Evolutionary conservation across 1,284 basidiomycete genomes (phyloP).

Genomic region (Taiwanofungus camphoratus): DNA sequence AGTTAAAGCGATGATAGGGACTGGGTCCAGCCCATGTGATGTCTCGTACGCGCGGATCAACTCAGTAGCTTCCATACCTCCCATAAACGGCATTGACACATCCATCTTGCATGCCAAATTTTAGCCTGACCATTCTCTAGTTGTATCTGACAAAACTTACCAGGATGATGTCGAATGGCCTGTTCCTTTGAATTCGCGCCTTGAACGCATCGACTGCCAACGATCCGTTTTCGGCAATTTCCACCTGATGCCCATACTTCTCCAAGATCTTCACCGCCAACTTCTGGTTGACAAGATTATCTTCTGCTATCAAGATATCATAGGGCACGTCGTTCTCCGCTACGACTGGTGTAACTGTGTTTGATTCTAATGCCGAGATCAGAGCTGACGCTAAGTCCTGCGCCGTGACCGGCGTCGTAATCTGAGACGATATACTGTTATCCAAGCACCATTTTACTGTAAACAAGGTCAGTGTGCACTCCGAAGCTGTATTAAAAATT

Average conservation of each 20-base stretch:
- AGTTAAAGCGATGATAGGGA: slow-evolving; percentile 94
- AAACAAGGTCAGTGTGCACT: slow-evolving; percentile 6
- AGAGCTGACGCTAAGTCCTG: slow-evolving; percentile 92
- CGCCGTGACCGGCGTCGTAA: slow-evolving; percentile 85
- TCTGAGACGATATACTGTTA: slow-evolving; percentile 86
- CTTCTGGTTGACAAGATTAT: slow-evolving; percentile 98
- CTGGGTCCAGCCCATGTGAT: slow-evolving; percentile 64
- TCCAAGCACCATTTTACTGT: slow-evolving; percentile 90
- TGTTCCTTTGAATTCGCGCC: slow-evolving; percentile 61
- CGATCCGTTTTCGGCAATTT: slow-evolving; percentile 97
- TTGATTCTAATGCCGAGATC: slow-evolving; percentile 91
- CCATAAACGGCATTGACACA: slow-evolving; percentile 97
- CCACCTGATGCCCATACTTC: slow-evolving; percentile 93
- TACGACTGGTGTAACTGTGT: slow-evolving; percentile 78
- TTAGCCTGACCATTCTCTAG: background rate
- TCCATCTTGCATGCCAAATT: slow-evolving; percentile 72
- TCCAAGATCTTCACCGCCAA: slow-evolving; percentile 96
- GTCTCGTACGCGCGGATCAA: slow-evolving; percentile 80
- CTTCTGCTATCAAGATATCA: slow-evolving; percentile 95
- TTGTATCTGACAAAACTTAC: slow-evolving; percentile 38
- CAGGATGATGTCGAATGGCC: slow-evolving; percentile 83
- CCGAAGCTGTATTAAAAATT: slow-evolving; percentile 24
- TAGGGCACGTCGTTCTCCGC: slow-evolving; percentile 81
- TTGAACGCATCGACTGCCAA: slow-evolving; percentile 89
- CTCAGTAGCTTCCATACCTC: slow-evolving; percentile 87